A percentile compares a stretch with the other conserved stretches of the same genome.
Evolutionary conservation across 768 basidiomycete genomes (phyloP).

Genomic region (Trametes gibbosa): DNA sequence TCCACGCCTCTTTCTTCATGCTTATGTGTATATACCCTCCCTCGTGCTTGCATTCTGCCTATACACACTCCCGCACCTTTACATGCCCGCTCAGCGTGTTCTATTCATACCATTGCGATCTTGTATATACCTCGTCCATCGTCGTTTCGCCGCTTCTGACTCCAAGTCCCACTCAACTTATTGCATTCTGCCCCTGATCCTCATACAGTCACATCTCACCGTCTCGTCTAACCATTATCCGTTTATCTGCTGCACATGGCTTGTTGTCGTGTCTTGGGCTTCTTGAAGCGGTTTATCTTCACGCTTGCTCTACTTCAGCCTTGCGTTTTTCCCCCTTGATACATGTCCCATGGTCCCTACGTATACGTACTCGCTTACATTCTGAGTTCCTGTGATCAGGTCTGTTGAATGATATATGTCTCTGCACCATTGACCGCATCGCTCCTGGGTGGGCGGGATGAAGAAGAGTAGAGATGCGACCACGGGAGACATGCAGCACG

Average conservation of each 20-base stretch:
- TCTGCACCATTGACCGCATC: not conserved
- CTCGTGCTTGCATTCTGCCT: not conserved
- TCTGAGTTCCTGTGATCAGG: too few relatives aligned
- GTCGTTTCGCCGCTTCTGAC: too few relatives aligned
- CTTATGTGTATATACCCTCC: conserved; percentile 16
- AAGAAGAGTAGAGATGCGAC: not conserved
- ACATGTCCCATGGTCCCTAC: too few relatives aligned
- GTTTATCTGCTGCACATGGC: too few relatives aligned
- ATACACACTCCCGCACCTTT: not conserved
- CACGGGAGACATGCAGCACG: too few relatives aligned
- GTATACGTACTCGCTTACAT: too few relatives aligned
- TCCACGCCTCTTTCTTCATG: not conserved
- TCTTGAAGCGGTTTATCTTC: not conserved
- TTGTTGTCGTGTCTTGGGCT: too few relatives aligned
- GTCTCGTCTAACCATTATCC: too few relatives aligned
- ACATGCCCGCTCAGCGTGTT: not conserved
- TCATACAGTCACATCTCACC: too few relatives aligned
- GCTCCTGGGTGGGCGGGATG: too few relatives aligned
- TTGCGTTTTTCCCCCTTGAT: not conserved
- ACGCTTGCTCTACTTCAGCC: not conserved
- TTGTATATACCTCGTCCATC: not conserved
- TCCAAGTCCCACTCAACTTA: too few relatives aligned
- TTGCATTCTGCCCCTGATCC: too few relatives aligned
- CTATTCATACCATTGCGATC: not conserved
- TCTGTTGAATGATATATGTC: not conserved